Evolutionary conservation across 1,284 basidiomycete species (phyloP).

Genomic region (Cutaneotrichosporon dermatis): DNA sequence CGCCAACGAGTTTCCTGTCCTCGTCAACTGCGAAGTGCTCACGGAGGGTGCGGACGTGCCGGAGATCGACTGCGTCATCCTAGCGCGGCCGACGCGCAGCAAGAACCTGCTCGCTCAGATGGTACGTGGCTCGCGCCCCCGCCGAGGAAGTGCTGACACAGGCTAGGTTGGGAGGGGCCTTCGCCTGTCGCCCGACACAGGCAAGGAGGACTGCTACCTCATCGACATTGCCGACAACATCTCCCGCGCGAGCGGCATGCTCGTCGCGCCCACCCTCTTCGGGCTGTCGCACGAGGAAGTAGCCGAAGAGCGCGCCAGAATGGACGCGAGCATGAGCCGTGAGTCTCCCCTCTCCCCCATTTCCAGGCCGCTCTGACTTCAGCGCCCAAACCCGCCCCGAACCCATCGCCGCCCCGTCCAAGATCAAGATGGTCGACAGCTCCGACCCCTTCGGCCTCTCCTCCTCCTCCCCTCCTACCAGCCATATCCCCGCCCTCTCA

Average conservation of each 20-base stretch:
- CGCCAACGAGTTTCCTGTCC: slow-evolving; percentile 70
- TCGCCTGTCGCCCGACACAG: slow-evolving; percentile 73
- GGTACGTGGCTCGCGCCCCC: slow-evolving; percentile 56
- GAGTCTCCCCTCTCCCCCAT: no score
- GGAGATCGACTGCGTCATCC: slow-evolving; percentile 77
- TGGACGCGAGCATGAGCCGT: not conserved
- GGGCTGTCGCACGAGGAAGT: slow-evolving; percentile 72
- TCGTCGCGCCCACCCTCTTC: slow-evolving; percentile 79
- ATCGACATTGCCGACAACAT: slow-evolving; percentile 87
- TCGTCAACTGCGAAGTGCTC: slow-evolving; percentile 89
- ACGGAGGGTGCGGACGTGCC: slow-evolving; percentile 85
- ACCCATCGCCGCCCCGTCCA: not conserved
- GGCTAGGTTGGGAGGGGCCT: slow-evolving; percentile 89
- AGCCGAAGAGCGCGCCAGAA: slow-evolving; percentile 34
- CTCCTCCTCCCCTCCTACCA: not conserved
- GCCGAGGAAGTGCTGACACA: not conserved
- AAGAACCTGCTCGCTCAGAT: slow-evolving; percentile 89
- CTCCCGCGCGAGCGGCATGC: slow-evolving; percentile 63
- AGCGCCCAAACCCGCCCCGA: not conserved
- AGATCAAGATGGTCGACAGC: slow-evolving; percentile 2
- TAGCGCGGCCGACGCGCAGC: slow-evolving; percentile 82
- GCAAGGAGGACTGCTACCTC: slow-evolving; percentile 79
- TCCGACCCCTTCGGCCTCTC: slow-evolving; percentile 16
- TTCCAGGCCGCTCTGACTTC: no score
- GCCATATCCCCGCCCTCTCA: not conserved